Percentiles rank a stretch among this genome's conserved stretches.
phyloP scores from a whole-genome alignment of 2,329 filamentous ascomycete species.

The Colletotrichum coccodes region DNA sequence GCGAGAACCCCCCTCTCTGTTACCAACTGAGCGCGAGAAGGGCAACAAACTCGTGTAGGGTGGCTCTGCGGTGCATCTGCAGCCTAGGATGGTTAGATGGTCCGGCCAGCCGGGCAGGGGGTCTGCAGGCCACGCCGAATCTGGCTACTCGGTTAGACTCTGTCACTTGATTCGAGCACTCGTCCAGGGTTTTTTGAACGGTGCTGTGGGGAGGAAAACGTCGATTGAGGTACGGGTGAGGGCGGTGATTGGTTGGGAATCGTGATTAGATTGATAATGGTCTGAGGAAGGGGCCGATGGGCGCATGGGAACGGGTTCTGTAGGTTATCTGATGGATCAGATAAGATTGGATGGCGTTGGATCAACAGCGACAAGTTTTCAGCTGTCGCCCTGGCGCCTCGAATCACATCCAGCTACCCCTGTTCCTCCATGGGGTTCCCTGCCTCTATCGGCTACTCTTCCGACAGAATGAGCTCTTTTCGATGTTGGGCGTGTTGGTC shows the following conservation, averaged over 20 bases:
- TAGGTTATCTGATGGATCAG: conserved; percentile 30
- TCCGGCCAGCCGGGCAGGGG: conserved; percentile 3
- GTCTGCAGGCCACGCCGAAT: conserved; percentile 2
- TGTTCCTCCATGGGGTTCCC: background rate
- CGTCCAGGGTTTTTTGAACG: conserved; percentile 16
- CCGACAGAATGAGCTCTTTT: background rate
- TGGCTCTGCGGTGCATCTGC: conserved; percentile 6
- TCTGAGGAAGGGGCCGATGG: background rate
- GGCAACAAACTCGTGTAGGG: conserved; percentile 17
- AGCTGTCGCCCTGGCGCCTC: background rate
- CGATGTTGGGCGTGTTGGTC: background rate
- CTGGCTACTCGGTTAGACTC: conserved; percentile 19
- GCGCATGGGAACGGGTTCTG: background rate
- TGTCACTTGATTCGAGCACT: background rate
- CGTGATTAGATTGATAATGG: conserved; percentile 21
- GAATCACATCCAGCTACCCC: background rate
- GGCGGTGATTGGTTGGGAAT: background rate
- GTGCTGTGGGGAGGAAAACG: conserved; percentile 1
- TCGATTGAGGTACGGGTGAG: background rate
- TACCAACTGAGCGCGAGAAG: background rate
- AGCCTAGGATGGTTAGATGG: conserved; percentile 4
- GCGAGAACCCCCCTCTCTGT: background rate
- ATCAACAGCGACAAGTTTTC: conserved; percentile 1
- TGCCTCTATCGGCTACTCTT: conserved; percentile 3
- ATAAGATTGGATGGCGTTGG: conserved; percentile 24